A percentile compares a stretch with the other conserved stretches of the same genome.
Conservation (phyloP, 2,329 filamentous ascomycete genomes). For the Cordyceps fumosorosea region DNA sequence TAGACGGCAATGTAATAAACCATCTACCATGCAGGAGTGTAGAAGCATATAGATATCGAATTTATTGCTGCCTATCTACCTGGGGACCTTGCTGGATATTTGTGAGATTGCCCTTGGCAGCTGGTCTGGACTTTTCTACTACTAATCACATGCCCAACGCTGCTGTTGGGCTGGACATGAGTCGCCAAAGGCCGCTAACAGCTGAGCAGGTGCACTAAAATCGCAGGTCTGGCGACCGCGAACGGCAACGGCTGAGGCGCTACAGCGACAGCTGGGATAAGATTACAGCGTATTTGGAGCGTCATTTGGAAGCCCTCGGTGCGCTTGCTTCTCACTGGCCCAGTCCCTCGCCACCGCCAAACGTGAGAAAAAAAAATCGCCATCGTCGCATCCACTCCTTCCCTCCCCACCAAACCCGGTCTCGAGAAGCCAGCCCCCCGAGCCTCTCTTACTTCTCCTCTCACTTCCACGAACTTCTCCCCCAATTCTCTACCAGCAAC, state of each 20-base stretch:
- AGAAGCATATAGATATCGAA: neutral
- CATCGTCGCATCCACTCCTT: constrained; percentile 12
- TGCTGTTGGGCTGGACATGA: too few species aligned
- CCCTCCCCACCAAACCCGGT: constrained; percentile 9
- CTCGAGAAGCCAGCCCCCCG: constrained; percentile 2
- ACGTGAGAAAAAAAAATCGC: neutral
- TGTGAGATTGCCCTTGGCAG: constrained; percentile 2
- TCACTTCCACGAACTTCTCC: neutral
- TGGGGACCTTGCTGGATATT: neutral
- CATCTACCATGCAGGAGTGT: neutral
- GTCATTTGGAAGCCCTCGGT: neutral
- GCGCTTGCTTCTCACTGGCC: too few species aligned
- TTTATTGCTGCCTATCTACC: neutral
- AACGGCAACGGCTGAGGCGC: too few species aligned
- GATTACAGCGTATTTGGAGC: neutral
- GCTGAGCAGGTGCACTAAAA: neutral
- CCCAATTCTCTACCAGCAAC: constrained; percentile 3
- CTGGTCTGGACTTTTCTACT: neutral
- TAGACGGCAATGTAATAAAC: neutral
- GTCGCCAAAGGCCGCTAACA: too few species aligned
- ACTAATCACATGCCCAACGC: neutral
- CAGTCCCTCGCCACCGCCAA: too few species aligned
- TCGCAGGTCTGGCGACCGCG: too few species aligned
- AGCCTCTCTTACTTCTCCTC: neutral
- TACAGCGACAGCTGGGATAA: neutral